Evolutionary conservation across 2,329 filamentous ascomycete species (phyloP), one percentile per base, ranked within the genome.

Genomic region (Podosphaera fusca): DNA sequence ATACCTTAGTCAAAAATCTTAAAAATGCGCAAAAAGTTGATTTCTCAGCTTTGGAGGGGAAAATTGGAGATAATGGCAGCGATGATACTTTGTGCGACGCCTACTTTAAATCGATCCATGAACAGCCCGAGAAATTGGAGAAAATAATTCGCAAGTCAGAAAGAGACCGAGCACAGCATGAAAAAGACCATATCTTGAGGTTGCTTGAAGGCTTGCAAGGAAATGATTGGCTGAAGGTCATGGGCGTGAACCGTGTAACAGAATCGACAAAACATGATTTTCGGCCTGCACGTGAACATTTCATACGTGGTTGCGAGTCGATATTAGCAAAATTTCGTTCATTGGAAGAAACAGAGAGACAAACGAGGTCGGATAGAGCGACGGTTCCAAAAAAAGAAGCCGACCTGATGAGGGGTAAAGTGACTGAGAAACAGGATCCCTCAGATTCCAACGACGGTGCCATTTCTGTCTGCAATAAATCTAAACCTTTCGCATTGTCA

Each of bases 321-420:
- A 82, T 96, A 35, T 75, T 96, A 29, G 81, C 87, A 60, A 96
- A 95, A 67, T 96, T 95, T 67, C 79, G 81, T 55, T 74, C 79
- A 57, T 96, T 89, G 89, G 88, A 82, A 60, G 78, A 89, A 60
- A 87, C 94, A 67, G 92, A 98, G 69, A 94, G 89, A 72, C 79
- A 84, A 49, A 75, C 21, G 21, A 21, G 21, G 21, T 21, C 21
- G 21, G 21, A 21, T 21, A 21, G 21, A 21, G 21, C 21, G 21
- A 21, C 21, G 21, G 21, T 21, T 21, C 21, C 21, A 21, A 21
- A 21, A 21, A 21, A 21, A 21, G 21, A 21, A 21, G 21, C 21
- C 21, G 21, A 21, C 21, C 21, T 1, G 21, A 21, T 21, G 21
- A 21, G 21, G 21, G 21, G 21, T 21, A 21, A 21, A 21, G 21